Percentiles rank a stretch among this genome's conserved stretches.
phyloP scores from a whole-genome alignment of 1,284 basidiomycete genomes.

The Afroboletus lepidellus region DNA sequence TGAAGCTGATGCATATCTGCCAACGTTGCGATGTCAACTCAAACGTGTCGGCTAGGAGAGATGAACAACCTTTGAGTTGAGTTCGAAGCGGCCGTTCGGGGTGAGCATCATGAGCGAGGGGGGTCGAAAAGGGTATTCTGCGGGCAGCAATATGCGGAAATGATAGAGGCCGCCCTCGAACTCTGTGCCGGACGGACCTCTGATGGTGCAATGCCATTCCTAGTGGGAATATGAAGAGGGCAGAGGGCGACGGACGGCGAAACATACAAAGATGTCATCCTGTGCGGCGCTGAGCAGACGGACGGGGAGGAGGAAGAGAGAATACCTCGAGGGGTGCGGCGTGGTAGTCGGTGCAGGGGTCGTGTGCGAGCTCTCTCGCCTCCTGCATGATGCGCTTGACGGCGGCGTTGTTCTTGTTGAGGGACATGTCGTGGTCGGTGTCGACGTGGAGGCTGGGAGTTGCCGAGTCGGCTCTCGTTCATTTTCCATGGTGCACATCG shows the following conservation, averaged over 20 bases:
- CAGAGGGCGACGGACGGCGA: conserved; percentile 5
- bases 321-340: conserved; percentile 85
- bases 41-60: conserved; percentile 18
- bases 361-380: conserved; percentile 82
- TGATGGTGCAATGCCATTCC: conserved; percentile 98
- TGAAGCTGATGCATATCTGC: conserved; percentile 92
- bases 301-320: not conserved
- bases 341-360: conserved; percentile 78
- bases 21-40: conserved; percentile 11
- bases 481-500: conserved; percentile 55
- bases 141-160: conserved; percentile 86
- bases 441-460: conserved; percentile 5
- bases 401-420: conserved; percentile 88
- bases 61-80: conserved; percentile 86
- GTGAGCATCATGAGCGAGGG: conserved; percentile 94
- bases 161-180: conserved; percentile 93
- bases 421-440: conserved; percentile 24
- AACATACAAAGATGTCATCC: conserved; percentile 79
- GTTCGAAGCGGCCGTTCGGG: conserved; percentile 92
- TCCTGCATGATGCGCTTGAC: conserved; percentile 98
- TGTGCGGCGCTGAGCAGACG: conserved; percentile 31
- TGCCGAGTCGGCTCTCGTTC: conserved; percentile 7
- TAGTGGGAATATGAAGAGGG: conserved; percentile 37
- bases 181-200: conserved; percentile 84
- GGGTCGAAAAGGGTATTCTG: conserved; percentile 93